Conservation (phyloP, 2,329 filamentous ascomycete species). For the Nigrospora sphaerica region DNA sequence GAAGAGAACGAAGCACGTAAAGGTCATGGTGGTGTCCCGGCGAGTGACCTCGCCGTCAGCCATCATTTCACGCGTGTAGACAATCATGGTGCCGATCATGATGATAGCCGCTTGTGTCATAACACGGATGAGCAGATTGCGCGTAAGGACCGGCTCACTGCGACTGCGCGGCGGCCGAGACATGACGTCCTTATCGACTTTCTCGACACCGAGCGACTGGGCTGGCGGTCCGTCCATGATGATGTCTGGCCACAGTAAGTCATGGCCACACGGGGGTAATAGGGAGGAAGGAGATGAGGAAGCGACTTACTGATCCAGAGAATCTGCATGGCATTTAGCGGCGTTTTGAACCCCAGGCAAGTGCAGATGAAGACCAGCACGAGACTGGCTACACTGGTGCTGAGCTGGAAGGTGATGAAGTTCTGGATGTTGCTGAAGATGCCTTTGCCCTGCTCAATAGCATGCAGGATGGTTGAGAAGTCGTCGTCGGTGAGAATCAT, state of each 20-base stretch:
- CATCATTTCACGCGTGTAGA: conserved; percentile 89
- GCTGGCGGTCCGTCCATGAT: conserved; percentile 99
- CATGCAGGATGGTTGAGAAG: conserved; percentile 84
- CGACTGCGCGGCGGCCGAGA: conserved; percentile 76
- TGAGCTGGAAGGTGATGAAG: conserved; percentile 96
- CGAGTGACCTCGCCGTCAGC: conserved; percentile 76
- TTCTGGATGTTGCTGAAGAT: conserved; percentile 99
- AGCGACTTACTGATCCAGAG: conserved; percentile 88
- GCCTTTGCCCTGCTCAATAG: conserved; percentile 97
- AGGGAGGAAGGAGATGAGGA: background rate
- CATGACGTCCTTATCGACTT: conserved; percentile 92
- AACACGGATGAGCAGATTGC: conserved; percentile 73
- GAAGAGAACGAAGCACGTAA: conserved; percentile 97
- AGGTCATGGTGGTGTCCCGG: conserved; percentile 98
- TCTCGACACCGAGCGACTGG: conserved; percentile 92
- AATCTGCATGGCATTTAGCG: conserved; percentile 98
- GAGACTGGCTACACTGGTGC: conserved; percentile 89
- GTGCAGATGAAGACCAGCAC: conserved; percentile 90
- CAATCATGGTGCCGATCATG: conserved; percentile 83
- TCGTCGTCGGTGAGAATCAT: conserved; percentile 90
- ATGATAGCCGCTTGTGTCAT: conserved; percentile 83
- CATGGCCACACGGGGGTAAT: background rate
- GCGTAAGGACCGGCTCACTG: conserved; percentile 86
- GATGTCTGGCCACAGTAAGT: conserved; percentile 58
- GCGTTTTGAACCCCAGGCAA: conserved; percentile 86